phyloP scores from a whole-genome alignment of 2,329 filamentous ascomycete genomes.

The Tricladium varicosporioides region DNA sequence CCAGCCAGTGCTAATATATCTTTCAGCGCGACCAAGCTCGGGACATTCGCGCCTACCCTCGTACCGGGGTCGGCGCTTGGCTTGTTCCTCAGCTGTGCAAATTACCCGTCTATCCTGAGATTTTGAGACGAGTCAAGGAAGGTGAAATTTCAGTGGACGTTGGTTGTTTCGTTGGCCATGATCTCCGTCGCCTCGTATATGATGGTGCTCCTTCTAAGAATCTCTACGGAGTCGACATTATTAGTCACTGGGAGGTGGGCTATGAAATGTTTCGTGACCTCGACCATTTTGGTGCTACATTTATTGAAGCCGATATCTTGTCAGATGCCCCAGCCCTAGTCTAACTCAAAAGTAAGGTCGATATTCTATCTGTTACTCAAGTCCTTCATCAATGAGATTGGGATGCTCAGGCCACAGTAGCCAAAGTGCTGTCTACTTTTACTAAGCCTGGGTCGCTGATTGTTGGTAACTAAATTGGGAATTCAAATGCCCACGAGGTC shows the following conservation, averaged over 20 bases:
- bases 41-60: neutral
- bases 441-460: constrained; percentile 10
- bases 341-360: constrained; percentile 37
- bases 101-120: neutral
- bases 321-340: neutral
- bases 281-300: neutral
- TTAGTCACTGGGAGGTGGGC: neutral
- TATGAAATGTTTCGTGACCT: neutral
- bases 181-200: neutral
- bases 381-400: constrained; percentile 45
- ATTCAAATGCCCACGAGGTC: constrained; percentile 1
- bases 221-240: neutral
- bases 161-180: neutral
- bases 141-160: neutral
- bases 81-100: neutral
- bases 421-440: constrained; percentile 4
- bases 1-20: too few species aligned
- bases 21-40: neutral
- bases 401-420: constrained; percentile 32
- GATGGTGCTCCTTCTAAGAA: neutral
- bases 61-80: neutral
- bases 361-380: constrained; percentile 40
- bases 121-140: neutral
- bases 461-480: constrained; percentile 9
- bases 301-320: neutral